Evolutionary conservation across 2,329 filamentous ascomycete species (phyloP).

Genomic region (Stenocarpella maydis): DNA sequence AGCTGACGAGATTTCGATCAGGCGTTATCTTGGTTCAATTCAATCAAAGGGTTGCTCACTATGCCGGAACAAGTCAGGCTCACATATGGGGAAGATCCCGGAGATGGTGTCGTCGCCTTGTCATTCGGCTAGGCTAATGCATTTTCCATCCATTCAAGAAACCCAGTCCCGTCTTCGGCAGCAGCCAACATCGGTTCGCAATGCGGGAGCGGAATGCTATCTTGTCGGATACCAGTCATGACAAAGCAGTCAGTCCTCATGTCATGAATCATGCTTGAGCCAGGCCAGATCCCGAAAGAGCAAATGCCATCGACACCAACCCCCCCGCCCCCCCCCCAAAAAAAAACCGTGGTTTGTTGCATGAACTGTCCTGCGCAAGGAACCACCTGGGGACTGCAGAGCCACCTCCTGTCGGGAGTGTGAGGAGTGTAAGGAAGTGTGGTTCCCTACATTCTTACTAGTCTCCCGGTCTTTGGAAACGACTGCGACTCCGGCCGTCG

Average conservation of each 20-base stretch:
- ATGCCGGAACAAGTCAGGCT: constrained; percentile 21
- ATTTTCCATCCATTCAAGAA: constrained; percentile 26
- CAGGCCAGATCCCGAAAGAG: background rate
- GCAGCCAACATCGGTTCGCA: constrained; percentile 17
- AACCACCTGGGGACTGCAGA: constrained; percentile 6
- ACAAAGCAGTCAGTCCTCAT: constrained; percentile 9
- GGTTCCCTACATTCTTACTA: background rate
- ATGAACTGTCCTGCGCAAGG: constrained; percentile 21
- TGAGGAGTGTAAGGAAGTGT: background rate
- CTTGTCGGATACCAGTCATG: constrained; percentile 24
- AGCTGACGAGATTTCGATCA: constrained; percentile 19
- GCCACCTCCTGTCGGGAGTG: background rate
- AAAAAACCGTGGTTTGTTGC: background rate
- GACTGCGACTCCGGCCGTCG: constrained; percentile 5
- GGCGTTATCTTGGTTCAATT: constrained; percentile 21
- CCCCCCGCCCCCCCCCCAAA: background rate
- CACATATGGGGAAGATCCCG: constrained; percentile 31
- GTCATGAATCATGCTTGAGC: constrained; percentile 29
- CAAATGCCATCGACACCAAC: constrained; percentile 9
- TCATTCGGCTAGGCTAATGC: constrained; percentile 18
- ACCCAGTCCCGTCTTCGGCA: constrained; percentile 7
- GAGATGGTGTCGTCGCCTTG: constrained; percentile 30
- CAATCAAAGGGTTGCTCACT: constrained; percentile 13
- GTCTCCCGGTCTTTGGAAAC: background rate
- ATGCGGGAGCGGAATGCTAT: constrained; percentile 14